Evolutionary conservation across 2,329 filamentous ascomycete species (phyloP).

Genomic region (Trematosphaeria pertusa): DNA sequence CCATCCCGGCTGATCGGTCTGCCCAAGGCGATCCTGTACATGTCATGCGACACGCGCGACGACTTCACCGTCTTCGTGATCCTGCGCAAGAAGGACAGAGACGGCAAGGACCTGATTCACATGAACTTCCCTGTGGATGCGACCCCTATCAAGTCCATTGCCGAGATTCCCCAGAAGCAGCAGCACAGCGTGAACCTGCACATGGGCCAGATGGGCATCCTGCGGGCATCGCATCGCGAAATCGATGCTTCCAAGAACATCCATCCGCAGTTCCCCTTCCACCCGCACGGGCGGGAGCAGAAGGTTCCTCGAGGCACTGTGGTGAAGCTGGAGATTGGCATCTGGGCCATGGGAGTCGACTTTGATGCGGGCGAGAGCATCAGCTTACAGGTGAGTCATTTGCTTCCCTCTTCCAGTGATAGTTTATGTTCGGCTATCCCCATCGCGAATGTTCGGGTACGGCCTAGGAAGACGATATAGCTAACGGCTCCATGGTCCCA

Average conservation of each 20-base stretch:
- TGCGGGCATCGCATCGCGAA: conserved; percentile 44
- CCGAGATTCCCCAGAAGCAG: conserved; percentile 64
- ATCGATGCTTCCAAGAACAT: conserved; percentile 31
- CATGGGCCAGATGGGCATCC: conserved; percentile 52
- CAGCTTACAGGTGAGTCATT: conserved; percentile 11
- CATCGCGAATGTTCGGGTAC: too few species aligned
- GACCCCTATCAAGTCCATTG: conserved; percentile 47
- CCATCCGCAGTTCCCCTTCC: conserved; percentile 38
- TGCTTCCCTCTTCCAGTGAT: too few species aligned
- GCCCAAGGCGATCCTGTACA: conserved; percentile 56
- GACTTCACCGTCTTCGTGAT: conserved; percentile 56
- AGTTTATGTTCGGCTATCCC: too few species aligned
- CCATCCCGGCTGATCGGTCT: conserved; percentile 53
- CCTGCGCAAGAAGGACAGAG: conserved; percentile 53
- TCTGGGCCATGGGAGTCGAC: conserved; percentile 57
- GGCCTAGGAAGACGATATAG: too few species aligned
- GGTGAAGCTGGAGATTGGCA: conserved; percentile 56
- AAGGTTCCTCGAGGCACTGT: conserved; percentile 52
- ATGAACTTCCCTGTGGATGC: conserved; percentile 53
- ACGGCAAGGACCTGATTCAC: conserved; percentile 52
- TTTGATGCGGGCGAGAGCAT: conserved; percentile 52
- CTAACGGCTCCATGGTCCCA: too few species aligned
- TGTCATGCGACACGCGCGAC: conserved; percentile 51
- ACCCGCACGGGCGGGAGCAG: conserved; percentile 51
- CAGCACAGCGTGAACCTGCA: conserved; percentile 51